Evolutionary conservation across 345 rosid species (phyloP).

Genomic region (Dipteronia sinensis): DNA sequence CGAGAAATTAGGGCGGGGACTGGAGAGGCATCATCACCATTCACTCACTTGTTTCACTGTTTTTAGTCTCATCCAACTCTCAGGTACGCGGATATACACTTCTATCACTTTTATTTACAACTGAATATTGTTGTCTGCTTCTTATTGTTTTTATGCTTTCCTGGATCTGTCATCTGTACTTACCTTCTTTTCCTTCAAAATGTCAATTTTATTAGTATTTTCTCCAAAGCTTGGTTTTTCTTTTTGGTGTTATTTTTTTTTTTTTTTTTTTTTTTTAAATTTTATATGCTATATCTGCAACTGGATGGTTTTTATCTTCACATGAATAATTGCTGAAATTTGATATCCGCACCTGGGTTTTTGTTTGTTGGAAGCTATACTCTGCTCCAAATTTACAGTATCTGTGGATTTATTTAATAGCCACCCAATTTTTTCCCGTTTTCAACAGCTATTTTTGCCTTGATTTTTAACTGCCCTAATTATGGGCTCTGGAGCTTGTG

Average conservation of each 20-base stretch:
- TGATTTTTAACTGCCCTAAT: not conserved
- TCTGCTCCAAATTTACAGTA: not conserved
- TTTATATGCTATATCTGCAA: not conserved
- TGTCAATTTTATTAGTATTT: not conserved
- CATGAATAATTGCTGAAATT: not conserved
- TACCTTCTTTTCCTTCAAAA: not conserved
- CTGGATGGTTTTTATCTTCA: not conserved
- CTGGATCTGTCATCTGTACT: slow-evolving; percentile 12
- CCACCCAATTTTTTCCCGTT: not conserved
- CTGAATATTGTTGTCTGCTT: not conserved
- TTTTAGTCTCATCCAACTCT: not conserved
- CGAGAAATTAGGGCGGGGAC: not conserved
- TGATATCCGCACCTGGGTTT: not conserved
- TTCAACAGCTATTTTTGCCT: slow-evolving; percentile 16
- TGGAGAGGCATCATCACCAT: no score
- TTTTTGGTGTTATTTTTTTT: no score
- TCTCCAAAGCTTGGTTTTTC: not conserved
- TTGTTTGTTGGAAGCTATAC: not conserved
- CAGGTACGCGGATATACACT: not conserved
- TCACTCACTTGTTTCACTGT: not conserved
- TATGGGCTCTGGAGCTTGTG: slow-evolving; percentile 33
- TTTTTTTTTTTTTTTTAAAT: not conserved
- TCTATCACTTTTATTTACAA: slow-evolving; percentile 7
- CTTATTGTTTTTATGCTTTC: not conserved
- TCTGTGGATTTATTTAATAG: not conserved